These are phyloP conservation scores for Cucurbita maxima DNA, from an alignment of 306 rosid species.

Conservation along the genomic window DNA sequence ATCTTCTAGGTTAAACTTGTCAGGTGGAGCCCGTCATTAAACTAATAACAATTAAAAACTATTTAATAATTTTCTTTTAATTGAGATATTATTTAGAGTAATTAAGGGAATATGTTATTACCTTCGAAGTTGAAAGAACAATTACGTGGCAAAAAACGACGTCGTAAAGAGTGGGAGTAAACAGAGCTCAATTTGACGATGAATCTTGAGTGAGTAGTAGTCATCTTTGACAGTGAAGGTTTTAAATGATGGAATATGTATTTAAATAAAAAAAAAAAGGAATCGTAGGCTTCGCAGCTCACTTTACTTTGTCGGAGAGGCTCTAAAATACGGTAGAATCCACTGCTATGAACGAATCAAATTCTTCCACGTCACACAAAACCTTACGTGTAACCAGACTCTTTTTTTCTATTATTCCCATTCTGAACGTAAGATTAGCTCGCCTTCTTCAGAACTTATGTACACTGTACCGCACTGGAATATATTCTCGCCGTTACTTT, in stretches of 20 bases:
- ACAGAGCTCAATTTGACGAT: background rate
- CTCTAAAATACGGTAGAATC: background rate
- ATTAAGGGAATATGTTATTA: no score
- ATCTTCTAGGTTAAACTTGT: no score
- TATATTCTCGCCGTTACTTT: background rate
- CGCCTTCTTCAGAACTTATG: background rate
- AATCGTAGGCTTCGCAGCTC: background rate
- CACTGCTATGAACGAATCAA: background rate
- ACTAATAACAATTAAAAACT: no score
- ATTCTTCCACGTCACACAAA: background rate
- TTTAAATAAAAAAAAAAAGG: background rate
- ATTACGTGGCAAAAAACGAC: background rate
- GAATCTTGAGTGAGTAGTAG: no score
- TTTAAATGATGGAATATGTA: background rate
- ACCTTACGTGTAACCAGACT: background rate
- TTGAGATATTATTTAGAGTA: no score
- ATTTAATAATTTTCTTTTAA: no score
- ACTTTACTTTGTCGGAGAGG: slow-evolving; percentile 11
- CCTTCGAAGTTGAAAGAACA: no score
- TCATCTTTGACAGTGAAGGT: no score
- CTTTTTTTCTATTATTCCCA: background rate
- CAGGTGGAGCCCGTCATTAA: no score
- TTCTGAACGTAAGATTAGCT: background rate
- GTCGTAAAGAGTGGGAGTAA: background rate
- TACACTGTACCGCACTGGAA: background rate